Evolutionary conservation across 805 yeast genomes (phyloP), one percentile per base, ranked within the genome.

Genomic region (Candida boidinii): DNA sequence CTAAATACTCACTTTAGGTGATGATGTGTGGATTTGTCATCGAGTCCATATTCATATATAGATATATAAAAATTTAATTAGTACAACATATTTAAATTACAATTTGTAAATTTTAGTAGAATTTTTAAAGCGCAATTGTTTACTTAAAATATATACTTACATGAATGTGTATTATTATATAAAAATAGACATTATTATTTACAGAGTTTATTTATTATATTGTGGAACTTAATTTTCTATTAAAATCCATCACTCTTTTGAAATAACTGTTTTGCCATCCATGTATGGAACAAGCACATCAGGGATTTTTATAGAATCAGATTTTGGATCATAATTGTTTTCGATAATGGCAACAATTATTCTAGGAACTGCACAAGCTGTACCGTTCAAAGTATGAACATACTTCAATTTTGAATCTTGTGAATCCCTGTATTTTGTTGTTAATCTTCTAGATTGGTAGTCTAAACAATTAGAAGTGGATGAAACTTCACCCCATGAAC

Each of bases 301-400:
- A 5, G 96, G 96, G 33, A 88, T 70, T 10, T 49, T 41, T 5
- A 88, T 69, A 4, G 66, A 53, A 11, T 74, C 58, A 0, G 71
- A 66, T 3, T 43, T 54, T 3, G 76, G 70, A 40, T 86, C 79
- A 48, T 82, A 92, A 44, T 70, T 70, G 53, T 82, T 92, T 58
- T 92, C 98, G 4, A 90, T 60, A n/a, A 92, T 68, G 1, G 97
- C 96, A 15, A 88, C 68, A 14, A 92, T 76, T 1, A 88, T 79
- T 38, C 98, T 64, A 2, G 98, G 98, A 12, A 90, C 79, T 1
- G 98, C 98, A 70, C 88, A 70, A 2, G 95, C 95, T 0, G 98
- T 92, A 13, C 96, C 98, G 44, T 92, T 92, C 29, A 92, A 64
- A 0, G 98, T 92, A 41, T 84, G 87, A 0, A 75, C 86, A 48